Conservation (phyloP, 495 filamentous ascomycete species). For the Lophiostoma macrostomum region DNA sequence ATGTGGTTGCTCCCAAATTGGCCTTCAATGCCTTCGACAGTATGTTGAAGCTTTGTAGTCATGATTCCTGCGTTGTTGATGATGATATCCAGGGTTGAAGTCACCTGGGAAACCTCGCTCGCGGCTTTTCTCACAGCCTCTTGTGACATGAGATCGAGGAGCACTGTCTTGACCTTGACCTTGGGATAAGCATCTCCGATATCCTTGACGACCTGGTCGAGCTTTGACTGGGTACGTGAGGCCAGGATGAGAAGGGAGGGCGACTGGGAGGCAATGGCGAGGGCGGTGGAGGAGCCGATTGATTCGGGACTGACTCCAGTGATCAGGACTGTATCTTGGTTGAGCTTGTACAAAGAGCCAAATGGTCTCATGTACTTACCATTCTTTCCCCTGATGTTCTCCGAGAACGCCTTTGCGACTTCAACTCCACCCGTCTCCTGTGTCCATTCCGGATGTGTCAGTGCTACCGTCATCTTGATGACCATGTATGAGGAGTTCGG, state of each 20-base stretch:
- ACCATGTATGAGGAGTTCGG: not conserved
- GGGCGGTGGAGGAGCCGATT: constrained; percentile 52
- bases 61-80: constrained; percentile 33
- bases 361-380: constrained; percentile 4
- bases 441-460: constrained; percentile 32
- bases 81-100: constrained; percentile 29
- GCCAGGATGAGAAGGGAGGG: constrained; percentile 53
- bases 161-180: constrained; percentile 42
- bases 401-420: constrained; percentile 31
- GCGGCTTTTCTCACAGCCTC: constrained; percentile 46
- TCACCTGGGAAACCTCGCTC: constrained; percentile 40
- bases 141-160: constrained; percentile 50
- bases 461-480: constrained; percentile 10
- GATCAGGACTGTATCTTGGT: constrained; percentile 28
- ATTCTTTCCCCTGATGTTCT: constrained; percentile 26
- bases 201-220: constrained; percentile 47
- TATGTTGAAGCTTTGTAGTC: constrained; percentile 1
- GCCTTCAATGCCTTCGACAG: constrained; percentile 48
- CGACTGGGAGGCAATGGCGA: constrained; percentile 53
- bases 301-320: constrained; percentile 50
- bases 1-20: constrained; percentile 51
- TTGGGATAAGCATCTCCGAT: constrained; percentile 41
- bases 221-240: constrained; percentile 50
- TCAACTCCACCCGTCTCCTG: constrained; percentile 33
- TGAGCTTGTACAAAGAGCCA: not conserved